Evolutionary conservation across 2,329 filamentous ascomycete genomes (phyloP).

Genomic region (Raffaelea arxii): DNA sequence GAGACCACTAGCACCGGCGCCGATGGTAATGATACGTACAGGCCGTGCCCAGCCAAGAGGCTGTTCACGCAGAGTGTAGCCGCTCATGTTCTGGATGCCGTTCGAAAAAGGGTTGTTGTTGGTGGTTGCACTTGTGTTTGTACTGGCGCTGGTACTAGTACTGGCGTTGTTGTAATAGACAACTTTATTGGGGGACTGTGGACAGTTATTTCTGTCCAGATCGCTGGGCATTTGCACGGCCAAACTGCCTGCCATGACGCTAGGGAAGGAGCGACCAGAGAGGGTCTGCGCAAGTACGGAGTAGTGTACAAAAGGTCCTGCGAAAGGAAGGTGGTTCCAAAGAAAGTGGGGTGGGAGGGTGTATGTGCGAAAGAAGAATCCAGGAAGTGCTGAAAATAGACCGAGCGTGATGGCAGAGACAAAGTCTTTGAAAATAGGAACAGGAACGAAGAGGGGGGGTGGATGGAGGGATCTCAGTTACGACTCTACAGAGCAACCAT

Average conservation of each 20-base stretch:
- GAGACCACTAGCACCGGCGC: constrained; percentile 33
- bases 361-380: too few relatives aligned
- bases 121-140: neutral
- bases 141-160: neutral
- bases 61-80: constrained; percentile 10
- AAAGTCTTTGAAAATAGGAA: too few relatives aligned
- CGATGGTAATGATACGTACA: constrained; percentile 33
- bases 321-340: too few relatives aligned
- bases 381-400: too few relatives aligned
- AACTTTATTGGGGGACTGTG: neutral
- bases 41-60: constrained; percentile 20
- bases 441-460: too few relatives aligned
- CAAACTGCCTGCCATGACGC: neutral
- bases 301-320: too few relatives aligned
- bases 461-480: too few relatives aligned
- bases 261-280: neutral
- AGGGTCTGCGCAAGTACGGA: too few relatives aligned
- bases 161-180: neutral
- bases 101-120: neutral
- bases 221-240: neutral
- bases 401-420: too few relatives aligned
- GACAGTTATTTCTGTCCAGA: neutral
- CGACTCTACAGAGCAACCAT: too few relatives aligned
- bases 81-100: neutral
- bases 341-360: too few relatives aligned